Base-by-base conservation (phyloP, 2,329 filamentous ascomycete genomes). In the Colletotrichum sp. region DNA sequence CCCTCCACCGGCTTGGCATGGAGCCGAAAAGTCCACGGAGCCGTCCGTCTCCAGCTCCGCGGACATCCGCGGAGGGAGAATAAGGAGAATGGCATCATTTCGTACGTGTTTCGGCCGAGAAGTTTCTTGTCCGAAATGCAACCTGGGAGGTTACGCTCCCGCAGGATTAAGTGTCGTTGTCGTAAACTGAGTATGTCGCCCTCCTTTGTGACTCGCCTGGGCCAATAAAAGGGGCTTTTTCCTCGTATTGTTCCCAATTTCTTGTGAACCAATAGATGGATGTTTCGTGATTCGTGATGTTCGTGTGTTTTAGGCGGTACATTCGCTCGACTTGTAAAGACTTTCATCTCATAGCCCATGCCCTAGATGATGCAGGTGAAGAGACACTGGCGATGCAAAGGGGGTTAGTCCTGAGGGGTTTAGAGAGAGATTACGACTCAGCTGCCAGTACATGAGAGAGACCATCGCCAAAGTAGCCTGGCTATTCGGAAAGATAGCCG, bases 231-330 rank as follows among this genome's bases (percentile, higher is more conserved):
- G 6, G 44, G 19, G 8, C 9, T n/a, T 44, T 12, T 2, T 44
- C n/a, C n/a, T n/a, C 5, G 36, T 6, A 0, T 7, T 48, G n/a
- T 48, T 22, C 6, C n/a, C n/a, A 22, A 48, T 13, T 2, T 6
- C 39, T 0, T 7, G n/a, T 13, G 1, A 1, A 13, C 19, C 6
- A 48, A 22, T 22, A 2, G 19, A 22, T 1, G 1, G n/a, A 6
- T 4, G n/a, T 48, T 48, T 22, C 44, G 44, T 48, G 39, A 44
- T 44, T n/a, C 39, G 39, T 44, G n/a, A 22, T 48, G n/a, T 0
- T 48, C n/a, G 44, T 22, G 11, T 48, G 44, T 48, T 48, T 48
- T 22, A 0, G 11, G 44, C 44, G n/a, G n/a, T 48, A 48, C 44
- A 48, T 48, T 48, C 44, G 11, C 11, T 48, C 44, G 44, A 48